Percentiles rank a stretch among this genome's conserved stretches.
phyloP scores from a whole-genome alignment of 192 early-diverging fungal genomes.

The Entomortierella lignicola region DNA sequence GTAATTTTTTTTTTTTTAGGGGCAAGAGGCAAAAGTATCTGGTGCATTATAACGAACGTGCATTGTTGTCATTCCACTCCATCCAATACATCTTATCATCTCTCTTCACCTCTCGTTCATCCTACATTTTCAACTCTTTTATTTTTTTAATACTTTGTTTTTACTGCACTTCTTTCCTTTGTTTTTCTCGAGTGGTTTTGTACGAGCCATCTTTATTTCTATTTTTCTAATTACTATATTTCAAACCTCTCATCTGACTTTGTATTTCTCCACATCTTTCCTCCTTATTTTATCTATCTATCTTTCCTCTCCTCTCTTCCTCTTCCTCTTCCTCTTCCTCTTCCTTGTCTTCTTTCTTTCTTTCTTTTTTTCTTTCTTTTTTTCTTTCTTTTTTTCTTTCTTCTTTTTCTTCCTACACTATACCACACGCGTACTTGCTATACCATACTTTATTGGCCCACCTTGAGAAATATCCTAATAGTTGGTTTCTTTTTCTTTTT shows the following conservation, averaged over 20 bases:
- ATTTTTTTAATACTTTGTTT: too few relatives aligned
- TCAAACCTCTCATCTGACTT: too few relatives aligned
- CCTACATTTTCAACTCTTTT: too few relatives aligned
- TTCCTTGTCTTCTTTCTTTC: not conserved
- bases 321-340: not conserved
- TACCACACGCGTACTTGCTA: not conserved
- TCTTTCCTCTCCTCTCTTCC: not conserved
- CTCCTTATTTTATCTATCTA: not conserved
- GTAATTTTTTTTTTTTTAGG: not conserved
- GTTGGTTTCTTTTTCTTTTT: not conserved
- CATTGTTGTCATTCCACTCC: not conserved
- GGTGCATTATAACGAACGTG: not conserved
- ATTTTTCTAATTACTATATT: not conserved
- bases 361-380: not conserved
- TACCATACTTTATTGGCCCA: not conserved
- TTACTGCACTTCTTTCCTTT: too few relatives aligned
- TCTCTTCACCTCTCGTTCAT: too few relatives aligned
- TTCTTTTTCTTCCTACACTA: slow-evolving; percentile 2
- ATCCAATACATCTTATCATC: not conserved
- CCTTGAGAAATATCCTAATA: not conserved
- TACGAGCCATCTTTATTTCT: not conserved
- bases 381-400: not conserved
- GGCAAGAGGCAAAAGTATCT: not conserved
- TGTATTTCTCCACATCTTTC: slow-evolving; percentile 6
- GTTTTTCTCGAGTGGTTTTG: too few relatives aligned